Percentiles rank a stretch among this genome's conserved stretches.
Conservation (phyloP, 352 stramenopile species). For the Globisporangium cederbergense region DNA sequence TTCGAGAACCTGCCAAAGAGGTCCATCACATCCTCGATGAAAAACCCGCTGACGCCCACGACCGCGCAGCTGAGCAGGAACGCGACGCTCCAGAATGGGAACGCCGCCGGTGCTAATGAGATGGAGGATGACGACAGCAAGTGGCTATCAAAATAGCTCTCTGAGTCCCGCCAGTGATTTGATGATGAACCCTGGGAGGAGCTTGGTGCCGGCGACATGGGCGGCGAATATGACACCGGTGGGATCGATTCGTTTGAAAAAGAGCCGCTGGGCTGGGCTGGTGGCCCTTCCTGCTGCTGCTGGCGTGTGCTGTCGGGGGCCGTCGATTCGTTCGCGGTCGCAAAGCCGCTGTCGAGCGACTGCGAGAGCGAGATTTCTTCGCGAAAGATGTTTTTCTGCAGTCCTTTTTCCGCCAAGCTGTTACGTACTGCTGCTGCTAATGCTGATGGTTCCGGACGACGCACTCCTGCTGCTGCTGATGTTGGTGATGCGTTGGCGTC, state of each 20-base stretch:
- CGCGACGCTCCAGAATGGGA: slow-evolving; percentile 44
- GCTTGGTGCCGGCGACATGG: slow-evolving; percentile 14
- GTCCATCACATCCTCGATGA: slow-evolving; percentile 48
- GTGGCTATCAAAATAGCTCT: background rate
- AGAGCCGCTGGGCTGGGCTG: slow-evolving; percentile 5
- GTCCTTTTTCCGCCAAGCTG: background rate
- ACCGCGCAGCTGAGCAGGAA: slow-evolving; percentile 37
- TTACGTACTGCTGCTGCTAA: slow-evolving; percentile 9
- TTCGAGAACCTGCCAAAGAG: slow-evolving; percentile 29
- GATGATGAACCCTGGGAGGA: slow-evolving; percentile 4
- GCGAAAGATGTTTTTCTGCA: slow-evolving; percentile 17
- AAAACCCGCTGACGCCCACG: slow-evolving; percentile 47
- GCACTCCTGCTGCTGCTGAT: slow-evolving; percentile 9
- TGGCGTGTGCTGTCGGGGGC: background rate
- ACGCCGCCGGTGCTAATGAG: slow-evolving; percentile 5
- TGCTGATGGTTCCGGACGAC: background rate
- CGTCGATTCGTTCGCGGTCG: slow-evolving; percentile 5
- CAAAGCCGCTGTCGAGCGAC: slow-evolving; percentile 5
- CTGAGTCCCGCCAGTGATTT: background rate
- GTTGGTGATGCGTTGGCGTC: slow-evolving; percentile 4
- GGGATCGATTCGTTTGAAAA: slow-evolving; percentile 25
- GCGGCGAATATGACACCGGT: slow-evolving; percentile 26
- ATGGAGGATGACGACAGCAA: background rate
- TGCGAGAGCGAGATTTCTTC: slow-evolving; percentile 27
- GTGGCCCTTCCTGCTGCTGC: background rate